Evolutionary conservation across 106 monocot species (phyloP), one percentile per base, ranked within the genome.

Genomic region (Cymbidium sinense): DNA sequence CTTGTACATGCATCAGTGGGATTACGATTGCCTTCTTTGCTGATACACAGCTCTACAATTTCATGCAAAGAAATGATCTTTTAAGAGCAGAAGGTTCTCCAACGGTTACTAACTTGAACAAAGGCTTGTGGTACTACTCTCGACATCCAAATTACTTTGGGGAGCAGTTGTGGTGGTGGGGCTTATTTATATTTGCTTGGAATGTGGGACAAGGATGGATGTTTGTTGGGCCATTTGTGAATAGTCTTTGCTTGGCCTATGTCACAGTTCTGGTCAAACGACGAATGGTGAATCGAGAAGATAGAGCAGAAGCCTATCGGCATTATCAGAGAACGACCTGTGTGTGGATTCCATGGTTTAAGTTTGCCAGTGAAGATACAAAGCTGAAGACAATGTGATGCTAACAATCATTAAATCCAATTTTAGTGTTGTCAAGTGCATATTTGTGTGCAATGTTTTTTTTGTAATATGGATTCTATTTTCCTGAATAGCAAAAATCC

Each of bases 81-180:
- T 75, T 90, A n/a, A 88, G 58, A 80, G 81, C 80, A 52, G 65
- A 80, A 31, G 88, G 89, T 21, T 79, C 31, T 3, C 77, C 89
- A 21, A 11, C 77, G 11, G 77, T 91, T 31, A 82, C 78, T 31
- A 91, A 83, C 65, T 91, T 98, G 41, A 91, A 94, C 33, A 77
- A 62, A 2, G 96, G 96, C n/a, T 58, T 98, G 18, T 98, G 96
- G 96, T 62, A 85, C 31, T 92, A 91, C 50, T 94, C 96, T 36
- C 93, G 96, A 43, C 96, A 98, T 70, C 96, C 96, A 12, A 98
- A 98, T 80, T 98, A 98, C 64, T 88, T 94, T 17, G 96, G 94
- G 0, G 96, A 98, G 73, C 96, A 98, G 88, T 76, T 98, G 47
- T 98, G 91, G 91, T 98, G 96, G 96, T 98, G 96, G 96, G 91